Base-by-base conservation (phyloP, 2,329 filamentous ascomycete genomes). In the Verticillium longisporum region DNA sequence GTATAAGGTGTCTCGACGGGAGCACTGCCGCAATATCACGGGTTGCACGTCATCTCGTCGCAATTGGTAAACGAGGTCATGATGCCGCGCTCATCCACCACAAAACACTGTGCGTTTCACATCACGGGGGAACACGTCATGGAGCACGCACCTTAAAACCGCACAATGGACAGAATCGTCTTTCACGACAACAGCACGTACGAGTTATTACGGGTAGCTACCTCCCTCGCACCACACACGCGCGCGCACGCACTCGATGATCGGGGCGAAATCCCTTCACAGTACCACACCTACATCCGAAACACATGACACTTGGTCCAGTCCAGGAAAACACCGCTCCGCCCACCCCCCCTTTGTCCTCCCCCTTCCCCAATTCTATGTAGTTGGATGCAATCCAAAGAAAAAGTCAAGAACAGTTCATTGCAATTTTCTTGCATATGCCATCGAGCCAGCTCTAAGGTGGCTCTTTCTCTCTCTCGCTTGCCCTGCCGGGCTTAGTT, bases 391-490 rank as follows among this genome's bases (percentile, higher is more conserved):
- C 21, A 50, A 21, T 26, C n/a, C 57, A 59, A 58, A 57, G 53
- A 59, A 53, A 59, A 64, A 64, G 58, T 61, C 58, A 64, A 62
- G 56, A 61, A 61, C 62, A 59, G 53, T 62, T 26, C 57, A 50
- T 61, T 15, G 31, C 61, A 45, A 38, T 63, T 61, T 56, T 61
- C 63, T 50, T 59, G 61, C 60, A 60, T 57, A 57, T 61, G 63
- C 63, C 63, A 64, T 64, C 54, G 63, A 64, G 63, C 63, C 63
- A 64, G 63, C 63, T 64, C 63, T 63, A 55, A 56, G 41, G 38
- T 64, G 62, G 63, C 63, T 62, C 59, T 60, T 36, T 55, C 53
- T 31, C 55, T 56, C 50, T 45, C n/a, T 26, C 57, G 54, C 26
- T n/a, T 10, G 33, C 10, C 31, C 11, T 15, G 56, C 1, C 11